Conservation (phyloP, 2,329 filamentous ascomycete genomes). For the Aspergillus arachidicola region DNA sequence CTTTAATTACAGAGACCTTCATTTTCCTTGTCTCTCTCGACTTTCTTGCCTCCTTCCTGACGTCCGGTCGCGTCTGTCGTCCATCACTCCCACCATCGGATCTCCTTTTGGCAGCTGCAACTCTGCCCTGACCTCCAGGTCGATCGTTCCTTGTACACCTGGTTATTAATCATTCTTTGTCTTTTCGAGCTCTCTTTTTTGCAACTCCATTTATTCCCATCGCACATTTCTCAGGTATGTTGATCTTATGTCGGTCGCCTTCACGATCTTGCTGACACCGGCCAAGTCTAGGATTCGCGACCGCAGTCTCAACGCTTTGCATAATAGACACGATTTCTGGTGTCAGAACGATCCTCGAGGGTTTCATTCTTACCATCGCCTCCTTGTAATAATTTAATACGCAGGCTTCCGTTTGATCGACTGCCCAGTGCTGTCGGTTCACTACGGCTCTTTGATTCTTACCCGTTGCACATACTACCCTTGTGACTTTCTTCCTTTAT, state of each 20-base stretch:
- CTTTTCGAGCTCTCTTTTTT: constrained; percentile 8
- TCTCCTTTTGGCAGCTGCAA: constrained; percentile 12
- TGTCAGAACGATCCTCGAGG: constrained; percentile 17
- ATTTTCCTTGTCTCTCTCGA: constrained; percentile 22
- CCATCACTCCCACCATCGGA: constrained; percentile 19
- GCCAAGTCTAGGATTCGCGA: constrained; percentile 9
- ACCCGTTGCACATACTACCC: constrained; percentile 34
- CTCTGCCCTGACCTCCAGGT: constrained; percentile 16
- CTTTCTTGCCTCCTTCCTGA: constrained; percentile 23
- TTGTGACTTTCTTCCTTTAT: constrained; percentile 24
- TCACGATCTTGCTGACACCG: constrained; percentile 13
- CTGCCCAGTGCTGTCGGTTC: constrained; percentile 12
- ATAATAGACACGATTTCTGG: constrained; percentile 13
- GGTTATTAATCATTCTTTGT: constrained; percentile 22
- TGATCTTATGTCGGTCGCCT: not conserved
- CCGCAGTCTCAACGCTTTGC: constrained; percentile 14
- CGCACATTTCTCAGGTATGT: constrained; percentile 21
- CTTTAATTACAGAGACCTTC: constrained; percentile 21
- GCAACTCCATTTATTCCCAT: constrained; percentile 8
- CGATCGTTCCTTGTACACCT: constrained; percentile 22
- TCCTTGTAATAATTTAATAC: constrained; percentile 37
- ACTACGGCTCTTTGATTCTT: constrained; percentile 16
- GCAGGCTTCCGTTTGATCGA: constrained; percentile 11
- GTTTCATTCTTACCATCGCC: constrained; percentile 22
- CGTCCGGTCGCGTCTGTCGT: constrained; percentile 27